Evolutionary conservation across 305 asterid genomes (phyloP), one percentile per base, ranked within the genome.

Genomic region (Solanum hybrid): DNA sequence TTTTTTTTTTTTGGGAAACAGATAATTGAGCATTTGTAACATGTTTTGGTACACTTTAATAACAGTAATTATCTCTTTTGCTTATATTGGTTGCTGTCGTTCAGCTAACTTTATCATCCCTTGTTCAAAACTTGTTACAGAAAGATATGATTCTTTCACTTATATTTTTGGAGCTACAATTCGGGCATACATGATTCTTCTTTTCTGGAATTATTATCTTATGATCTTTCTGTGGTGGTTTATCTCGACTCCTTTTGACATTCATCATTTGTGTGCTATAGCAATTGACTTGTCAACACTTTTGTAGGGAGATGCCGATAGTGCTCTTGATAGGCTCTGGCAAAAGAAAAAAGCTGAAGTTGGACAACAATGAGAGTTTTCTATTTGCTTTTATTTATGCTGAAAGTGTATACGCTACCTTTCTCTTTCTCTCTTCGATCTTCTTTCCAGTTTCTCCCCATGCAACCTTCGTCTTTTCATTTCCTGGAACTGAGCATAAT

Each of bases 281-380:
- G 24, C 35, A 26, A 39, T 26, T 81, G 35, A 81, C 33, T 40
- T 74, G 5, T 7, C 0, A 2, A 18, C 26, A 22, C 18, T 9
- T 14, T 89, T 89, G 83, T 88, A 92, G 93, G 93, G 93, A 87
- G 93, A 92, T 18, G 93, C 89, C 13, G 93, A 90, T 75, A 90
- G 91, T 57, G 92, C 90, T 29, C 85, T 92, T 42, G 93, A 90
- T 61, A 87, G 92, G 78, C 92, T 92, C 24, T 75, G 81, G 81
- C 81, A 75, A 31, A 75, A 75, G 40, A 75, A 75, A 75, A 75
- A 75, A 75, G 81, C 81, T 75, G 81, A 75, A 75, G 81, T 75
- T 31, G 81, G 81, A 75, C 81, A 31, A 31, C 81, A 75, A 16
- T 75, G 81, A 75, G 39, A 31, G 12, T 75, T 75, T 31, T 75